Conservation (phyloP, 495 filamentous ascomycete species). For the Hypoxylon crocopeplum region DNA sequence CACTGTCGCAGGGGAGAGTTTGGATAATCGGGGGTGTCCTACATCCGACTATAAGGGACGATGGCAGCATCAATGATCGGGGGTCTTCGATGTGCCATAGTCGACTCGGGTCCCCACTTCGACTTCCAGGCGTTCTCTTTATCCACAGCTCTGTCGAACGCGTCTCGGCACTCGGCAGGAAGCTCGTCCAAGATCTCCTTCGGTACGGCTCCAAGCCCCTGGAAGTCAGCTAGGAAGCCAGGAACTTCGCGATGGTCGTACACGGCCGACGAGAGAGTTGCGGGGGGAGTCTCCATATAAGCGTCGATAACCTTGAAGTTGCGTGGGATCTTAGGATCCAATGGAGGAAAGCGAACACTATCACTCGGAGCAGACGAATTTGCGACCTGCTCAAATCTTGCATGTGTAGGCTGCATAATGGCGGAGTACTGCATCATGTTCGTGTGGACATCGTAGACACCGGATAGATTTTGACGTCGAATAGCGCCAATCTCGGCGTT, state of each 20-base stretch:
- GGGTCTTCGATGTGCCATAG: slow-evolving; percentile 50
- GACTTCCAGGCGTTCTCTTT: slow-evolving; percentile 74
- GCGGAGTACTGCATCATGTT: slow-evolving; percentile 86
- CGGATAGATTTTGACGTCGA: slow-evolving; percentile 71
- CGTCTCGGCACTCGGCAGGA: slow-evolving; percentile 71
- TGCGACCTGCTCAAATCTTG: slow-evolving; percentile 72
- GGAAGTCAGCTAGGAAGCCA: slow-evolving; percentile 61
- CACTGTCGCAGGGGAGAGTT: too few species aligned
- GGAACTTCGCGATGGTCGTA: slow-evolving; percentile 55
- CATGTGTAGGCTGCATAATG: slow-evolving; percentile 90
- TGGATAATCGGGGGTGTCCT: too few species aligned
- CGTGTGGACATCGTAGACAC: slow-evolving; percentile 92
- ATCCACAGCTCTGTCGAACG: slow-evolving; percentile 68
- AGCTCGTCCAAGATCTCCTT: slow-evolving; percentile 73
- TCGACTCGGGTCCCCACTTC: slow-evolving; percentile 69
- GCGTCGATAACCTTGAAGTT: slow-evolving; percentile 81
- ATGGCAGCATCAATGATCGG: slow-evolving; percentile 64
- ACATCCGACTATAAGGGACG: slow-evolving; percentile 53
- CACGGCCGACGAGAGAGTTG: slow-evolving; percentile 47
- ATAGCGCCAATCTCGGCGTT: slow-evolving; percentile 71
- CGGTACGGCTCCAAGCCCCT: slow-evolving; percentile 68
- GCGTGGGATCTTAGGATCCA: slow-evolving; percentile 69
- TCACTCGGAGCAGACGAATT: slow-evolving; percentile 40
- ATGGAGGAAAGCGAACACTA: slow-evolving; percentile 63
- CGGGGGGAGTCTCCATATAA: slow-evolving; percentile 64